Base-by-base conservation (phyloP, 441 rosid genomes). In the Eruca vesicaria region DNA sequence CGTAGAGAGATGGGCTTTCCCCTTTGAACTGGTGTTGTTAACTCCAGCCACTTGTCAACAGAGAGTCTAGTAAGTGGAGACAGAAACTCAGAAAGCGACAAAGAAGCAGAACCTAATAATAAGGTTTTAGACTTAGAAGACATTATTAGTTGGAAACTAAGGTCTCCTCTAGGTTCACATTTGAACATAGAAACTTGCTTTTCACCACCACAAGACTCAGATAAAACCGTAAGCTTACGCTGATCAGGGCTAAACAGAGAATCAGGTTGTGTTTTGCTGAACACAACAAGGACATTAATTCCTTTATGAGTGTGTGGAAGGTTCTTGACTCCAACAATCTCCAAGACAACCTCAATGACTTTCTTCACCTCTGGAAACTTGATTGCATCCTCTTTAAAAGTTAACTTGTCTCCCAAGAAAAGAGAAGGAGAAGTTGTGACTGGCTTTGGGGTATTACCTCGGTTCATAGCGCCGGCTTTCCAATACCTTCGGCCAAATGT, bases 391-490 rank as follows among this genome's bases (percentile, higher is more conserved):
- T 79, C 80, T 15, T 69, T 41, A 36, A 59, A 35, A 68, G 52
- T 53, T 9, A 59, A 65, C 73, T 84, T 79, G 79, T 80, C 78
- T 41, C 74, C 73, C 53, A 73, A 67, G 59, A 41, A 80, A 31
- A 77, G 45, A 60, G 52, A 84, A 43, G 91, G 86, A 80, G 76
- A 78, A 35, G 68, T 62, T 21, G 88, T 75, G 52, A 89, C 45
- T 23, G 97, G 87, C 75, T 89, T 76, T 18, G 97, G 94, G 15
- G 80, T 78, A 69, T 66, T 76, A 66, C 97, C 98, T 79, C 86
- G 82, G 63, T 92, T 85, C 97, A 96, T 90, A n/a, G 92, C 97
- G 59, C 99, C 98, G 52, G 96, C 96, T 82, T 83, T 93, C 89
- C 91, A 85, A 63, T 88, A 92, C 69, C 90, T 86, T 63, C 28